Percentiles rank a stretch among this genome's conserved stretches.
These are phyloP conservation scores for Hypoxylon sp. DNA, from an alignment of 2,329 filamentous ascomycete species.

Conservation along the genomic window DNA sequence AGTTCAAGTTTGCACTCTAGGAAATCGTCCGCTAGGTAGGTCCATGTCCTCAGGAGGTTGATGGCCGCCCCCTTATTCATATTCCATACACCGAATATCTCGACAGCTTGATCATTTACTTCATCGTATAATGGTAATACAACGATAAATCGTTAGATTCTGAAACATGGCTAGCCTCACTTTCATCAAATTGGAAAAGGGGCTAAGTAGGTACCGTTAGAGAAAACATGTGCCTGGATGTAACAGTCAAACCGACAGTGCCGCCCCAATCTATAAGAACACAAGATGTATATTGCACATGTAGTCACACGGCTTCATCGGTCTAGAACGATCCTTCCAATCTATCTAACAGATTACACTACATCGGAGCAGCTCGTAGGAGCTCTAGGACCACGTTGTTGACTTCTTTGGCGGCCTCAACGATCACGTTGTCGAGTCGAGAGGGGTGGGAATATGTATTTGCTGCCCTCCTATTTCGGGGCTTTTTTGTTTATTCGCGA, in stretches of 20 bases:
- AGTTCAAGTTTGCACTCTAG: background rate
- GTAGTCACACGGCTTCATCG: background rate
- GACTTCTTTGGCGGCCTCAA: background rate
- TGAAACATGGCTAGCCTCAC: background rate
- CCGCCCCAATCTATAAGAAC: no score
- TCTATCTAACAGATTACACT: slow-evolving; percentile 2
- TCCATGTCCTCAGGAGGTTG: background rate
- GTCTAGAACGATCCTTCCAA: background rate
- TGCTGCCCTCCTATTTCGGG: no score
- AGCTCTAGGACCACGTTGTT: background rate
- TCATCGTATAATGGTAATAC: background rate
- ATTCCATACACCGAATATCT: background rate
- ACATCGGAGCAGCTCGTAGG: background rate
- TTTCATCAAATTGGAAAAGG: background rate
- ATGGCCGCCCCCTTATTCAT: background rate
- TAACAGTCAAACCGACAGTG: background rate
- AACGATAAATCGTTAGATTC: background rate
- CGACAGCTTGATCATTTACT: background rate
- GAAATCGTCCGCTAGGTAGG: background rate
- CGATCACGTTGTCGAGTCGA: background rate
- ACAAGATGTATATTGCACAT: background rate
- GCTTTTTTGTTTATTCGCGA: background rate
- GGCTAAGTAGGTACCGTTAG: background rate
- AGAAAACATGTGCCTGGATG: background rate
- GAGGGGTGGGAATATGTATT: background rate